A percentile compares a stretch with the other conserved stretches of the same genome.
Evolutionary conservation across 768 basidiomycete genomes (phyloP).

Genomic region (Termitomyces titanicus): DNA sequence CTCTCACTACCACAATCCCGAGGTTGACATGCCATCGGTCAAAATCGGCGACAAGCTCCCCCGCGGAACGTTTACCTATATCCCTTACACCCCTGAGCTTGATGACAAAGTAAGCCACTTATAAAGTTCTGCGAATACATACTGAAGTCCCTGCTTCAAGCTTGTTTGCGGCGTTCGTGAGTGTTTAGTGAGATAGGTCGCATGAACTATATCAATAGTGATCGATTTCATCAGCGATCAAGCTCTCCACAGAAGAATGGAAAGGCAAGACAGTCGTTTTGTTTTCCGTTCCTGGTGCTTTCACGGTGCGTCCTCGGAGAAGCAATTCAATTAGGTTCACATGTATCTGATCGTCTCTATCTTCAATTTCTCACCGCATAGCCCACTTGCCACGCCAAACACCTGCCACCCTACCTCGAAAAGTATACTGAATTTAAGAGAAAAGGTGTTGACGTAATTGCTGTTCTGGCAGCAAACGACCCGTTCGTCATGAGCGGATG

Average conservation of each 20-base stretch:
- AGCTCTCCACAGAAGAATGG: constrained; percentile 60
- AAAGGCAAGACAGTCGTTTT: constrained; percentile 81
- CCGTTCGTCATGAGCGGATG: constrained; percentile 70
- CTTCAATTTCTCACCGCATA: constrained; percentile 33
- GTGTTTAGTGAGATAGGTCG: constrained; percentile 21
- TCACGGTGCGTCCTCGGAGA: constrained; percentile 54
- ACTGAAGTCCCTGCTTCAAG: constrained; percentile 25
- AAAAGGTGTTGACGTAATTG: constrained; percentile 73
- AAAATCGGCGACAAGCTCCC: constrained; percentile 36
- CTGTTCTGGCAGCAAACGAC: constrained; percentile 78
- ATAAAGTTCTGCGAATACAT: background rate
- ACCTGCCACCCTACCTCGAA: constrained; percentile 63
- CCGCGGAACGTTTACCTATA: constrained; percentile 40
- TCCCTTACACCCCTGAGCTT: constrained; percentile 61
- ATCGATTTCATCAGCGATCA: constrained; percentile 37
- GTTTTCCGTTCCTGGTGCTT: constrained; percentile 77
- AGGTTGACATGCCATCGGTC: constrained; percentile 21
- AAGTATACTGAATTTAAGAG: constrained; percentile 72
- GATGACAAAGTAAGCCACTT: constrained; percentile 48
- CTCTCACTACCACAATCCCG: background rate
- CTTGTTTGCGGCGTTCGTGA: constrained; percentile 62
- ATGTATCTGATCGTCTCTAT: background rate
- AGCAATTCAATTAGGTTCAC: background rate
- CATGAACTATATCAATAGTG: background rate
- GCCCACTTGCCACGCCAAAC: constrained; percentile 64